Percentiles rank a stretch among this genome's conserved stretches.
These are phyloP conservation scores for Eleusine coracana DNA, from an alignment of 176 grass and related monocot genomes.

Conservation along the genomic window DNA sequence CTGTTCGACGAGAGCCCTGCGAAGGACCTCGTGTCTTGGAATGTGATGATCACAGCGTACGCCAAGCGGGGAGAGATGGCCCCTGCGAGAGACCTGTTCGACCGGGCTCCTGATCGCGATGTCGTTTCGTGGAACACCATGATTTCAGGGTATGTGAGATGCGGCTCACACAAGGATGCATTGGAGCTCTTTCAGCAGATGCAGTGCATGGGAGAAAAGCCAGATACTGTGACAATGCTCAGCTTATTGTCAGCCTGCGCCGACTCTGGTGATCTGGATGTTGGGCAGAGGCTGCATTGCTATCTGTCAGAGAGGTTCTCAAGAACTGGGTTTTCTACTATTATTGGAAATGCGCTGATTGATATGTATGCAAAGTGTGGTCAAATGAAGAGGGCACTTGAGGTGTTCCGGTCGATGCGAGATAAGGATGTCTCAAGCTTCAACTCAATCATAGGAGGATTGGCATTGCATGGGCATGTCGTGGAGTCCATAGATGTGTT, in stretches of 20 bases:
- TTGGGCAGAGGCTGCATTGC: slow-evolving; percentile 61
- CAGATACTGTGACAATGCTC: slow-evolving; percentile 77
- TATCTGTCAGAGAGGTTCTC: slow-evolving; percentile 49
- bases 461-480: slow-evolving; percentile 68
- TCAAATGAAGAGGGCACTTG: slow-evolving; percentile 57
- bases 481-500: slow-evolving; percentile 59
- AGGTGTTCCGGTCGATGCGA: slow-evolving; percentile 58
- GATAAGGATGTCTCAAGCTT: slow-evolving; percentile 83
- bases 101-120: slow-evolving; percentile 58
- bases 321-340: slow-evolving; percentile 41
- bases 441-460: slow-evolving; percentile 80
- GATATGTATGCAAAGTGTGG: slow-evolving; percentile 92
- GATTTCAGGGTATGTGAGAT: slow-evolving; percentile 78
- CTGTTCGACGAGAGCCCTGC: slow-evolving; percentile 73
- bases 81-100: slow-evolving; percentile 65
- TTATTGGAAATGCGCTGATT: slow-evolving; percentile 72
- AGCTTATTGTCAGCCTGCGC: slow-evolving; percentile 68
- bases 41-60: slow-evolving; percentile 87
- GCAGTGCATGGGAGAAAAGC: slow-evolving; percentile 54
- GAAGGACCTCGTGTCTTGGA: slow-evolving; percentile 80
- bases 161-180: slow-evolving; percentile 46
- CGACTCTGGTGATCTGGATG: slow-evolving; percentile 56
- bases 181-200: slow-evolving; percentile 75
- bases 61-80: slow-evolving; percentile 67
- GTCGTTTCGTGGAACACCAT: slow-evolving; percentile 81